Evolutionary conservation across 495 filamentous ascomycete species (phyloP).

Genomic region (Penicillium waksmanii): DNA sequence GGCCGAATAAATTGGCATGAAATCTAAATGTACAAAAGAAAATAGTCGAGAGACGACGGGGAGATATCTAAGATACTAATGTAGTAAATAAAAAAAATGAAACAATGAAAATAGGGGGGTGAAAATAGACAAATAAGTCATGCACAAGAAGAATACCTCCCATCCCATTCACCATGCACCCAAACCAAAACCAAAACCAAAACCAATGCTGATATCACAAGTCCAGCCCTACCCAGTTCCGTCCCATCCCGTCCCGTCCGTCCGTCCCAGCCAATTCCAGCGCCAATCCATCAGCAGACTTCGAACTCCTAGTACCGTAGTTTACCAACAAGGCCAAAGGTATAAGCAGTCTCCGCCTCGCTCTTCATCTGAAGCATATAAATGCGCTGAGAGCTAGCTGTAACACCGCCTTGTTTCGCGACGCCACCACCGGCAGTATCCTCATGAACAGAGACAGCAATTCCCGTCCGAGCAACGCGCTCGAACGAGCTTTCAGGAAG

Average conservation of each 20-base stretch:
- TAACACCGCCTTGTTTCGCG: conserved; percentile 71
- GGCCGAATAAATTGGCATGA: background rate
- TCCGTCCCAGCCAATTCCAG: background rate
- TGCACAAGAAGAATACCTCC: conserved; percentile 7
- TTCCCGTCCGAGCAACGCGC: conserved; percentile 77
- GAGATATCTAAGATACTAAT: conserved; percentile 8
- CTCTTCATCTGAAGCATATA: conserved; percentile 84
- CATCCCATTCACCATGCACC: conserved; percentile 14
- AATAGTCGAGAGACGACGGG: conserved; percentile 8
- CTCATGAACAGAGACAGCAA: conserved; percentile 86
- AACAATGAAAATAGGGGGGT: conserved; percentile 1
- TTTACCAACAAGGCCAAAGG: conserved; percentile 64
- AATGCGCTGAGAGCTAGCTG: conserved; percentile 66
- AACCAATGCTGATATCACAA: conserved; percentile 9
- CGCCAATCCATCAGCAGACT: conserved; percentile 1
- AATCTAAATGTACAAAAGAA: conserved; percentile 23
- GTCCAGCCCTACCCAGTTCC: background rate
- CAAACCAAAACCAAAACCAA: no score
- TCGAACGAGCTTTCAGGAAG: conserved; percentile 84
- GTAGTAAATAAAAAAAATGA: conserved; percentile 8
- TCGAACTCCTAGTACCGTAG: conserved; percentile 51
- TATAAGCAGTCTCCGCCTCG: conserved; percentile 63
- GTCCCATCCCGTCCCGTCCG: background rate
- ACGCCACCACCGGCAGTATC: conserved; percentile 72
- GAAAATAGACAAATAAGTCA: conserved; percentile 7